These are phyloP conservation scores for Raffaelea deltoideospora DNA, from an alignment of 2,329 filamentous ascomycete species.

Conservation along the genomic window DNA sequence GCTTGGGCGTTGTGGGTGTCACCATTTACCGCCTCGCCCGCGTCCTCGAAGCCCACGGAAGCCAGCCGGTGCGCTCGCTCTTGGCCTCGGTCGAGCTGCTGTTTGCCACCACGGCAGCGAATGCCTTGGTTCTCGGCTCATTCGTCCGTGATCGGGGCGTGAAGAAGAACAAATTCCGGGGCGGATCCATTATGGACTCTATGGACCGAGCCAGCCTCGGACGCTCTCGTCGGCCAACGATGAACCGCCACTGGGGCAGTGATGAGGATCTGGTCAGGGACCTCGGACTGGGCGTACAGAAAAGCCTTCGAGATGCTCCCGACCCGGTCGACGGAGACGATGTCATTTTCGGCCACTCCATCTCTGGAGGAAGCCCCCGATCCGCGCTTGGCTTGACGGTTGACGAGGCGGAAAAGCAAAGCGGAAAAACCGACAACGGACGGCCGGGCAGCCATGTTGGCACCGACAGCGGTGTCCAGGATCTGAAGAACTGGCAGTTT, in stretches of 20 bases:
- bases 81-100: slow-evolving; percentile 83
- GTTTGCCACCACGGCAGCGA: slow-evolving; percentile 74
- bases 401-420: slow-evolving; percentile 22
- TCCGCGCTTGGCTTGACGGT: slow-evolving; percentile 11
- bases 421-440: no score
- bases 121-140: slow-evolving; percentile 77
- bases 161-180: slow-evolving; percentile 76
- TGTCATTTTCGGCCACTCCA: background rate
- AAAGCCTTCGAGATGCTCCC: slow-evolving; percentile 28
- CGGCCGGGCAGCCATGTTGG: background rate
- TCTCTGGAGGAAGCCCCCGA: background rate
- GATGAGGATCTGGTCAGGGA: slow-evolving; percentile 86
- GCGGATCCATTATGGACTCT: slow-evolving; percentile 47
- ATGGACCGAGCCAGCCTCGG: slow-evolving; percentile 31
- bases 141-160: slow-evolving; percentile 82
- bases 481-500: slow-evolving; percentile 33
- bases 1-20: slow-evolving; percentile 62
- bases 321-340: slow-evolving; percentile 10
- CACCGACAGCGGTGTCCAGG: slow-evolving; percentile 11
- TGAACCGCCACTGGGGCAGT: slow-evolving; percentile 64
- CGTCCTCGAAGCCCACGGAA: slow-evolving; percentile 54
- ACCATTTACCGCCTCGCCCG: slow-evolving; percentile 70
- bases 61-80: slow-evolving; percentile 77
- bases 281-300: slow-evolving; percentile 53
- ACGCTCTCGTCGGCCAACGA: slow-evolving; percentile 27